These are phyloP conservation scores for Aspergillus neotritici DNA, from an alignment of 2,329 filamentous ascomycete species.

Conservation along the genomic window DNA sequence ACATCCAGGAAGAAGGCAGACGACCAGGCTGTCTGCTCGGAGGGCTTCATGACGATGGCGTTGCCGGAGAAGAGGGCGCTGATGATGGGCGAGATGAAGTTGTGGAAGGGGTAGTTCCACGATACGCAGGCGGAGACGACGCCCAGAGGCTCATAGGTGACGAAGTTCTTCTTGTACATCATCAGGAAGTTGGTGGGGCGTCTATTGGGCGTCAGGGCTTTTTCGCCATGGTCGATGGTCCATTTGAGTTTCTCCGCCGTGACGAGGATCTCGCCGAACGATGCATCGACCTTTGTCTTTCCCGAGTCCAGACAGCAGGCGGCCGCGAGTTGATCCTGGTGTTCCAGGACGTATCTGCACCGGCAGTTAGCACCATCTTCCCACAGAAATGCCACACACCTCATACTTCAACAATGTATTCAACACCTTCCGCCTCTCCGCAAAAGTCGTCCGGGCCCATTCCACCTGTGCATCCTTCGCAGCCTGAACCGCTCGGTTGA, in stretches of 20 bases:
- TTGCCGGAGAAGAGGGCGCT: constrained; percentile 88
- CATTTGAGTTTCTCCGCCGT: constrained; percentile 91
- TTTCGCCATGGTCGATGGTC: constrained; percentile 87
- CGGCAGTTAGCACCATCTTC: background rate
- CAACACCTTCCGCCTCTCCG: constrained; percentile 70
- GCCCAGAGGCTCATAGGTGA: constrained; percentile 85
- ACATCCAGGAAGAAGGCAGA: constrained; percentile 75
- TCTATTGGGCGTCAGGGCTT: constrained; percentile 63
- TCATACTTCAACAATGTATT: constrained; percentile 65
- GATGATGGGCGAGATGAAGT: constrained; percentile 85
- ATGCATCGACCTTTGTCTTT: constrained; percentile 92
- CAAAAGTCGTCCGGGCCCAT: constrained; percentile 76
- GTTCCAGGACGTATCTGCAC: constrained; percentile 67
- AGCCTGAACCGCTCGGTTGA: constrained; percentile 71
- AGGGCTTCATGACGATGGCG: constrained; percentile 85
- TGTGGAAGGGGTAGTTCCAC: constrained; percentile 98
- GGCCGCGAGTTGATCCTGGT: constrained; percentile 80
- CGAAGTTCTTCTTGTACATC: constrained; percentile 89
- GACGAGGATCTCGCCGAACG: constrained; percentile 89
- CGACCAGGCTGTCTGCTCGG: constrained; percentile 93
- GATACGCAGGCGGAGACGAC: constrained; percentile 89
- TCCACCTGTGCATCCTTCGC: constrained; percentile 67
- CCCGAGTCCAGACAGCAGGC: constrained; percentile 88
- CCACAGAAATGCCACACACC: background rate
- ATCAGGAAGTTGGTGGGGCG: constrained; percentile 88